These are phyloP conservation scores for Populus hybrid DNA, from an alignment of 441 rosid species.

Conservation along the genomic window DNA sequence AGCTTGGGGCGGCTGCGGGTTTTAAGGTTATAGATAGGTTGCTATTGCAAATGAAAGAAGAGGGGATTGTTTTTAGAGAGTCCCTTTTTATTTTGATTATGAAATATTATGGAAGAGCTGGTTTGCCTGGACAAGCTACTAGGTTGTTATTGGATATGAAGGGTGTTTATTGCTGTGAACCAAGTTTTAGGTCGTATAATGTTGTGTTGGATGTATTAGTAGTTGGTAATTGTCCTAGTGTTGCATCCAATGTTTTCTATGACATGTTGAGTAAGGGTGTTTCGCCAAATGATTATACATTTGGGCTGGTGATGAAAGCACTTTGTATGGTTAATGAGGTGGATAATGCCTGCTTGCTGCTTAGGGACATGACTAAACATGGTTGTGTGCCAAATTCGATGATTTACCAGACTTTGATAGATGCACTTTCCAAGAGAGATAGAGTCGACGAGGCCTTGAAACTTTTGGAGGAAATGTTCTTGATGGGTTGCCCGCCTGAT, in stretches of 20 bases:
- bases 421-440: conserved; percentile 54
- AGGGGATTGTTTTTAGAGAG: conserved; percentile 64
- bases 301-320: conserved; percentile 76
- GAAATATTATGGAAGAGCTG: conserved; percentile 57
- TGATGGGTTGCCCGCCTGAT: conserved; percentile 80
- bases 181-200: conserved; percentile 68
- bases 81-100: conserved; percentile 67
- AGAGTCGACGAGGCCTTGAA: conserved; percentile 66
- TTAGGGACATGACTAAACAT: conserved; percentile 74
- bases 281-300: conserved; percentile 64
- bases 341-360: conserved; percentile 66
- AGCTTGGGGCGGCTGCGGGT: conserved; percentile 66
- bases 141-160: conserved; percentile 78
- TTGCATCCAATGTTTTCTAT: conserved; percentile 71
- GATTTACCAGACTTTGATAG: conserved; percentile 76
- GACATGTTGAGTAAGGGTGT: conserved; percentile 74
- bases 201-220: conserved; percentile 62
- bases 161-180: conserved; percentile 52
- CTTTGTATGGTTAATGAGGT: conserved; percentile 64
- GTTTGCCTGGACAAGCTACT: conserved; percentile 75
- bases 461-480: conserved; percentile 79
- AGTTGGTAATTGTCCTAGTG: conserved; percentile 47
- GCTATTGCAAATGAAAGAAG: conserved; percentile 73
- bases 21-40: conserved; percentile 61
- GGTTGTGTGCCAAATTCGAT: conserved; percentile 81